Evolutionary conservation across 2,329 filamentous ascomycete genomes (phyloP).

Genomic region (Penicillium rolfsii): DNA sequence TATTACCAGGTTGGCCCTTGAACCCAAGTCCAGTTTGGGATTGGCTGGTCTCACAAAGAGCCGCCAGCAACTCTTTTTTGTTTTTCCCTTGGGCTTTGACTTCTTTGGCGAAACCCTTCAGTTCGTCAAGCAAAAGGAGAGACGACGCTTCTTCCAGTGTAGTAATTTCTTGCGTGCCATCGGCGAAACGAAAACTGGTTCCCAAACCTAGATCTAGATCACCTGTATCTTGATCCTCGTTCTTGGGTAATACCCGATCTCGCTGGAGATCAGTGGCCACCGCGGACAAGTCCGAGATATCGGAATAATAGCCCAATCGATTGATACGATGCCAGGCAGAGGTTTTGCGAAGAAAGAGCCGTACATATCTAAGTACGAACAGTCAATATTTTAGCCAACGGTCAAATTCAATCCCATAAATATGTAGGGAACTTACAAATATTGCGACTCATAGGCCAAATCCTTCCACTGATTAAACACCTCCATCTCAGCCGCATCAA

Average conservation of each 20-base stretch:
- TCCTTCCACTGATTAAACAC: conserved; percentile 77
- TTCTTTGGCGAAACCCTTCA: conserved; percentile 82
- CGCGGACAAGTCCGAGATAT: conserved; percentile 72
- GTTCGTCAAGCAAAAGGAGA: conserved; percentile 81
- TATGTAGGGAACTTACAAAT: conserved; percentile 64
- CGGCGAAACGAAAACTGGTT: conserved; percentile 73
- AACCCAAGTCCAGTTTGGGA: conserved; percentile 77
- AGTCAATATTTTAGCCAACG: background rate
- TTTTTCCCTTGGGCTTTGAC: conserved; percentile 85
- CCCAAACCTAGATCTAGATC: conserved; percentile 54
- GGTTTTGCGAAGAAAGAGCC: conserved; percentile 89
- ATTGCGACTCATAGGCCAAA: conserved; percentile 83
- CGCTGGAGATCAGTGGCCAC: conserved; percentile 69
- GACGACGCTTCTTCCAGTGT: conserved; percentile 82
- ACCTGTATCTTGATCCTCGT: conserved; percentile 16
- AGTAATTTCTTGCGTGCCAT: conserved; percentile 74
- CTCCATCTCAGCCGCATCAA: conserved; percentile 74
- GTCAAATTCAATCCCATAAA: background rate
- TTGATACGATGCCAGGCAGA: conserved; percentile 85
- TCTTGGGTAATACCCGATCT: conserved; percentile 59
- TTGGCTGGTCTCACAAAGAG: conserved; percentile 73
- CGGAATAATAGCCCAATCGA: conserved; percentile 76
- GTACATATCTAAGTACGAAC: conserved; percentile 69
- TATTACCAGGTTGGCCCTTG: conserved; percentile 59
- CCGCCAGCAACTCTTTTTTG: conserved; percentile 76